These are phyloP conservation scores for Entrophospora sp. DNA, from an alignment of 192 early-diverging fungal species.

Conservation along the genomic window DNA sequence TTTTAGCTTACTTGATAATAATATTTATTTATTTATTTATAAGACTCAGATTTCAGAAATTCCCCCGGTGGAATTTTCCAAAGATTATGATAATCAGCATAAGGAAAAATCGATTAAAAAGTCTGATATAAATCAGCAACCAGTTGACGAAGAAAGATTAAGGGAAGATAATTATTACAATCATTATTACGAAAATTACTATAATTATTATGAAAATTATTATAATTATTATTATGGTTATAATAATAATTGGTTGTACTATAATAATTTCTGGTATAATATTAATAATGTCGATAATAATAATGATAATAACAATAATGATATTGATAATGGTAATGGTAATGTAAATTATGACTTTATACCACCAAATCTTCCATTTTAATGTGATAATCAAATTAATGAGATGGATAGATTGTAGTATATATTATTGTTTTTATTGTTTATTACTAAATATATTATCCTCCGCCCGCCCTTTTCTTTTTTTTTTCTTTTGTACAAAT, in stretches of 20 bases:
- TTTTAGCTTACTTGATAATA: neutral
- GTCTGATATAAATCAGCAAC: neutral
- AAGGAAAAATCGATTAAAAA: neutral
- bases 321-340: neutral
- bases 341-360: neutral
- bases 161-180: neutral
- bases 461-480: no score
- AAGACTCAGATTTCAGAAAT: neutral
- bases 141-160: neutral
- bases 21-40: neutral
- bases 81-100: neutral
- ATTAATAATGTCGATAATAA: neutral
- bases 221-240: neutral
- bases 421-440: no score
- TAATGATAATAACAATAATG: neutral
- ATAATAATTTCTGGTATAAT: neutral
- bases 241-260: neutral
- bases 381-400: no score
- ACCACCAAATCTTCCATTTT: neutral
- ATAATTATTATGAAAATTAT: neutral
- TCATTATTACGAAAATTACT: neutral
- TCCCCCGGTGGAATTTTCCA: neutral
- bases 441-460: no score
- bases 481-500: conserved; percentile 1
- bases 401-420: no score